Conservation (phyloP, 108 stramenopile species). For the Cyclotella kingstonii region DNA sequence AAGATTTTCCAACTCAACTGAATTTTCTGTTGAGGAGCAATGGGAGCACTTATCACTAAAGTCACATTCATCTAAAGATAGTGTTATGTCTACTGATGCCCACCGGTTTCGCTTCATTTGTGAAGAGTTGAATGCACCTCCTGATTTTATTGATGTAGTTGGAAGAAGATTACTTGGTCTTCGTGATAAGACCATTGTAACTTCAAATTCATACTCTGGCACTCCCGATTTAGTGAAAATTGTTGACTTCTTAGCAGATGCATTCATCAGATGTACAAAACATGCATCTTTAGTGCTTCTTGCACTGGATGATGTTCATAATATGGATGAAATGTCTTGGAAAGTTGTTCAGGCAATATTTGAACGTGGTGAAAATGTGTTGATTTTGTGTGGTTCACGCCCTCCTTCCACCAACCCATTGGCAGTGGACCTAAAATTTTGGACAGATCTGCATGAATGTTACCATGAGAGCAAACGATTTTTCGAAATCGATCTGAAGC, state of each 20-base stretch:
- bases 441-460: constrained; percentile 40
- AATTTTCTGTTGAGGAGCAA: constrained; percentile 27
- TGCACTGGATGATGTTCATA: constrained; percentile 67
- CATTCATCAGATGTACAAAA: constrained; percentile 54
- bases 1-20: not conserved
- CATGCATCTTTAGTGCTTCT: constrained; percentile 52
- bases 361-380: constrained; percentile 47
- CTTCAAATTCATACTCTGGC: constrained; percentile 1
- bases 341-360: constrained; percentile 54
- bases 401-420: constrained; percentile 24
- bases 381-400: constrained; percentile 55
- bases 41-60: constrained; percentile 46
- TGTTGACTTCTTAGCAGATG: constrained; percentile 58
- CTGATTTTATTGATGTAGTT: constrained; percentile 60
- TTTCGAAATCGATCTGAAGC: constrained; percentile 41
- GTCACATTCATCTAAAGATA: constrained; percentile 41
- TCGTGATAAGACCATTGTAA: constrained; percentile 4
- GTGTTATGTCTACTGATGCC: constrained; percentile 23
- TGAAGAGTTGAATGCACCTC: constrained; percentile 54
- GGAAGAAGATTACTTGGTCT: constrained; percentile 37
- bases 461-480: constrained; percentile 29
- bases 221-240: constrained; percentile 45
- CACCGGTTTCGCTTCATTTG: constrained; percentile 48
- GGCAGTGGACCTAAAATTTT: constrained; percentile 46
- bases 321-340: constrained; percentile 70